Percentiles rank a stretch among this genome's conserved stretches.
These are phyloP conservation scores for Zygotorulaspora sp. DNA, from an alignment of 805 yeast genomes.

Conservation along the genomic window DNA sequence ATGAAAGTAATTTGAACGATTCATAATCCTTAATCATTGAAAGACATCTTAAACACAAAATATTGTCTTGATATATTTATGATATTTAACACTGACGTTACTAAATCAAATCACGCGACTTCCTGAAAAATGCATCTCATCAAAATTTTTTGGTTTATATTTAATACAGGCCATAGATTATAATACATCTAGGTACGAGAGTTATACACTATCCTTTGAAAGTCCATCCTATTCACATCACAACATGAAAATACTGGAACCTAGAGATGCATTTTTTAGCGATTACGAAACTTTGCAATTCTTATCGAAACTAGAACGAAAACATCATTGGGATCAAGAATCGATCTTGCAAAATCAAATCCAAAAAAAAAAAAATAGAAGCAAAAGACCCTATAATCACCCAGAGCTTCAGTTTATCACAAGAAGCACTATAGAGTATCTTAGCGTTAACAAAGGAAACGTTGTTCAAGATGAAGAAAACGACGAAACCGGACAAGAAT, in stretches of 20 bases:
- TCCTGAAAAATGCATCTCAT: too few species aligned
- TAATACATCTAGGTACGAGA: too few species aligned
- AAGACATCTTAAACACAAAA: too few species aligned
- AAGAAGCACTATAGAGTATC: conserved; percentile 32
- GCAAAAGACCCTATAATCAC: conserved; percentile 31
- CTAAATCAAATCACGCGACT: too few species aligned
- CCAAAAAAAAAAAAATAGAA: conserved; percentile 25
- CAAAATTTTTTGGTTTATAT: too few species aligned
- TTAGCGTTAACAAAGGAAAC: conserved; percentile 21
- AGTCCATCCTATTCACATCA: too few species aligned
- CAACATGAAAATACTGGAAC: conserved; percentile 43
- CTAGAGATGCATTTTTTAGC: conserved; percentile 51
- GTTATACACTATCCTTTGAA: too few species aligned
- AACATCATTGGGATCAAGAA: conserved; percentile 36
- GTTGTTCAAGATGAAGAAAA: conserved; percentile 20
- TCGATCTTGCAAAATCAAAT: conserved; percentile 14
- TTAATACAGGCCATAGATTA: too few species aligned
- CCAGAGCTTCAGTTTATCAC: conserved; percentile 37
- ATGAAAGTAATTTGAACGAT: too few species aligned
- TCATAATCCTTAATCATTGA: too few species aligned
- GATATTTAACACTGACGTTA: too few species aligned
- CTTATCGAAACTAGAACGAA: conserved; percentile 40
- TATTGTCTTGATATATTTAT: too few species aligned
- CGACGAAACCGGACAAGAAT: conserved; percentile 13
- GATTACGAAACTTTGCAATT: conserved; percentile 55